Base-by-base conservation (phyloP, 108 stramenopile genomes). In the Asterionellopsis glacialis region DNA sequence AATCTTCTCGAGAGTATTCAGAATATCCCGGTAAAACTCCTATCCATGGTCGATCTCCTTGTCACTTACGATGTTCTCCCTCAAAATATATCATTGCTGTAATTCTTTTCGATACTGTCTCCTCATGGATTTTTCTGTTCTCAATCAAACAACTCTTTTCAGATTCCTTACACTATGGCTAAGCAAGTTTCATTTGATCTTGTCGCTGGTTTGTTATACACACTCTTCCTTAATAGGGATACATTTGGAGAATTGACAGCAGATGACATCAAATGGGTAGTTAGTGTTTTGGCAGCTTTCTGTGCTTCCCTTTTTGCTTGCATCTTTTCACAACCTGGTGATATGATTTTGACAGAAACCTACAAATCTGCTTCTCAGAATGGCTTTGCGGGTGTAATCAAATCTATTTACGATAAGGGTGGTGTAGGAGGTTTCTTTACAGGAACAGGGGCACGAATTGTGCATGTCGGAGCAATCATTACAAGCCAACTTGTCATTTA, bases 401-500 rank as follows among this genome's bases (percentile, higher is more conserved):
- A 38, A 6, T 27, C 54, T 1, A 74, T 83, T 19, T 60, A 63
- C 68, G 14, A 61, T 43, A 67, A 74, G 25, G 74, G 78, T 45
- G 82, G 77, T 39, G 22, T 75, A 18, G 41, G 67, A 27, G 87
- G 62, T 15, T 94, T 93, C 77, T 93, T 87, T 50, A 70, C 77
- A n/a, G 91, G 92, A 14, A 70, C 83, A 22, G 54, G 74, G 28
- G 93, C 97, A 15, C 74, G 97, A 11, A 70, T 97, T 55, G 71
- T 94, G 9, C 97, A 97, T 69, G 97, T 97, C 0, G 86, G 87
- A 2, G 66, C 79, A 55, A 96, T 97, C 61, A 95, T 97, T 51
- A 96, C 94, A 6, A 73, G 72, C 24, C 97, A 97, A 73, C 72
- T 97, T 27, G 85, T 97, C 27, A 84, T 97, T 26, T 97, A 97